Evolutionary conservation across 495 filamentous ascomycete species (phyloP), one percentile per base, ranked within the genome.

Genomic region (Pseudevernia furfuracea): DNA sequence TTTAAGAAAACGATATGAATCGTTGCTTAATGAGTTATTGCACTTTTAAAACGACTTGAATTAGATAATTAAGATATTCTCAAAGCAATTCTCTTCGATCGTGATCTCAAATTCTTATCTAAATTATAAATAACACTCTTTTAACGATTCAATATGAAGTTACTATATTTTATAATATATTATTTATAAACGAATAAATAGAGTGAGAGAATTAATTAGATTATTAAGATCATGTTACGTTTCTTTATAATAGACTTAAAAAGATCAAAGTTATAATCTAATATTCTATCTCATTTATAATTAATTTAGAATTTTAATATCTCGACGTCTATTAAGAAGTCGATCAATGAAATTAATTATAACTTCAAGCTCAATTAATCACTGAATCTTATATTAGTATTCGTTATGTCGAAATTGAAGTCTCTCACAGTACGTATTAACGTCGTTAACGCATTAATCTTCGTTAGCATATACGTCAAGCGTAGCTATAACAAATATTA

Each of bases 91-190:
- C n/a, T 60, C 9, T 60, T 36, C 15, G 21, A 60, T 49, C 19
- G 19, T 12, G 19, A 60, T 60, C 12, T 19, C 5, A 60, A 46
- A 1, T 64, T 64, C 17, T 59, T 36, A 38, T 53, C 38, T 59
- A 44, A 49, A 61, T 66, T 66, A 65, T n/a, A n/a, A n/a, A n/a
- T n/a, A n/a, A n/a, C n/a, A n/a, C n/a, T n/a, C n/a, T n/a, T n/a
- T n/a, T n/a, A 61, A 44, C 39, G 49, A n/a, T 25, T 59, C 57
- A 46, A 56, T 64, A 58, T 67, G 61, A 62, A 67, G 44, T 58
- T 28, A 61, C 32, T 34, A 63, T 62, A 64, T 28, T 49, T 11
- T 41, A 52, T 49, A 0, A 30, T 49, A 3, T 68, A 61, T n/a
- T 46, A 46, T 46, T 9, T n/a, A 1, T 46, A 46, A 46, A 46